Conservation (phyloP, 192 early-diverging fungal species). For the Mortierella antarctica region DNA sequence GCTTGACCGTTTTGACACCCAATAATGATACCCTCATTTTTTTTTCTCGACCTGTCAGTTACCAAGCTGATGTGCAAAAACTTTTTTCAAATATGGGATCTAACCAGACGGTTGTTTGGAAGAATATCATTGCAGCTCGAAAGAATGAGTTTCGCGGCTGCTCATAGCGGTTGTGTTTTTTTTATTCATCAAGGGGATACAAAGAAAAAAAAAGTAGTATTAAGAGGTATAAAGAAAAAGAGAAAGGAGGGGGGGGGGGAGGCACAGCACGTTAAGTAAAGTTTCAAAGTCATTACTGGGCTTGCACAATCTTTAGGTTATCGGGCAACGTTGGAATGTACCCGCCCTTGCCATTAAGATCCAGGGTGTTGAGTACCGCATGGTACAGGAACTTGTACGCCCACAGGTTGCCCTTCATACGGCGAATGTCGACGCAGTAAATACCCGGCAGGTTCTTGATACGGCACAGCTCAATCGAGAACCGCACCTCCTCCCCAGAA, state of each 20-base stretch:
- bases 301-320: conserved; percentile 43
- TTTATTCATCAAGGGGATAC: conserved; percentile 1
- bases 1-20: neutral
- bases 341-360: conserved; percentile 60
- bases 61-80: too few relatives aligned
- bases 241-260: neutral
- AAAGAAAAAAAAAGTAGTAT: neutral
- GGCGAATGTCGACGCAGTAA: conserved; percentile 79
- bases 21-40: neutral
- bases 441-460: conserved; percentile 89
- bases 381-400: conserved; percentile 84
- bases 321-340: conserved; percentile 52
- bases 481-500: conserved; percentile 84
- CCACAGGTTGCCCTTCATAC: conserved; percentile 83
- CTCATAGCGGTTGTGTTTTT: too few relatives aligned
- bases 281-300: neutral
- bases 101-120: too few relatives aligned
- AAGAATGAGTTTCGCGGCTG: too few relatives aligned
- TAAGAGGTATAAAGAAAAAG: neutral
- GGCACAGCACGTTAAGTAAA: too few relatives aligned
- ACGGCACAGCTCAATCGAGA: conserved; percentile 91
- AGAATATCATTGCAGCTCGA: too few relatives aligned
- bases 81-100: too few relatives aligned
- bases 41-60: neutral
- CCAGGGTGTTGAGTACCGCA: conserved; percentile 60